A percentile compares a stretch with the other conserved stretches of the same genome.
phyloP scores from a whole-genome alignment of 768 basidiomycete species.

The Hygrophorus russula region DNA sequence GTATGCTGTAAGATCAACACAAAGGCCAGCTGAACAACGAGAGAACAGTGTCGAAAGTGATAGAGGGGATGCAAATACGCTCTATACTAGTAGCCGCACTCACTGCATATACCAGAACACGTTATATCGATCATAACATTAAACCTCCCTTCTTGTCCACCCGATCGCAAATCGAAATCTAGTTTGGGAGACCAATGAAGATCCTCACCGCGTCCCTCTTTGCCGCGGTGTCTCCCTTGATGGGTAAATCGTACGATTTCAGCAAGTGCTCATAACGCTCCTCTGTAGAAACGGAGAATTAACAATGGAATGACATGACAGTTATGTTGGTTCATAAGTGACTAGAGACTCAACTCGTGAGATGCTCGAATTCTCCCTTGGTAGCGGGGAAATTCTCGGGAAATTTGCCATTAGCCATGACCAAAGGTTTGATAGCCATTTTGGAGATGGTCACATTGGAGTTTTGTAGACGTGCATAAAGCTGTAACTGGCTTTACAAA shows the following conservation, averaged over 20 bases:
- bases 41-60: too few species aligned
- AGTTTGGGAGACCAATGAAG: background rate
- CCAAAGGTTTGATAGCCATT: constrained; percentile 2
- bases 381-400: constrained; percentile 6
- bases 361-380: constrained; percentile 5
- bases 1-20: too few species aligned
- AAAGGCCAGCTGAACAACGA: too few species aligned
- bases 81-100: too few species aligned
- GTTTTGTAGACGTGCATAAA: constrained; percentile 5
- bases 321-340: too few species aligned
- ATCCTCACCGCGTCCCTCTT: constrained; percentile 3
- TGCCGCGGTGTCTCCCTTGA: constrained; percentile 3
- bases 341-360: background rate
- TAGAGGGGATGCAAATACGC: too few species aligned
- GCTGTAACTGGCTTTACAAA: constrained; percentile 1
- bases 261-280: constrained; percentile 6
- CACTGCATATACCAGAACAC: too few species aligned
- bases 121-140: too few species aligned
- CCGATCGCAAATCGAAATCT: background rate
- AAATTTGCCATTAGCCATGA: constrained; percentile 1
- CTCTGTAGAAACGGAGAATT: background rate
- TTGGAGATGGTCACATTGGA: constrained; percentile 2
- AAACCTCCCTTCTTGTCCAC: too few species aligned
- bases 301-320: background rate
- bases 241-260: constrained; percentile 3